Evolutionary conservation across 228 moss, liverwort and hornwort species (phyloP).

Genomic region (Sphagnum magellanicum): DNA sequence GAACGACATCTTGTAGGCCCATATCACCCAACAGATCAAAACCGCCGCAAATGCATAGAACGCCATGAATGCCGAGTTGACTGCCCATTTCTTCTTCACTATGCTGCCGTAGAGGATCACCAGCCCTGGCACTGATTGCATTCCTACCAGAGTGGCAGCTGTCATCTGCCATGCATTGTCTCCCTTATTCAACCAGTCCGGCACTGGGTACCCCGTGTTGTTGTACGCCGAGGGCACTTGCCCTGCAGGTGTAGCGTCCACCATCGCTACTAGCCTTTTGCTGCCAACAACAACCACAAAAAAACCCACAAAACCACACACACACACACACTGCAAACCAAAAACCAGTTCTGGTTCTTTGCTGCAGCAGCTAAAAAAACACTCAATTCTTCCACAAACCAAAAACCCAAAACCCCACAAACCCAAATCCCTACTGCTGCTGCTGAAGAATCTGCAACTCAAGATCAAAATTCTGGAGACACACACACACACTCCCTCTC

Average conservation of each 20-base stretch:
- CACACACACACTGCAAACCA: too few species aligned
- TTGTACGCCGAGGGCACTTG: conserved; percentile 23
- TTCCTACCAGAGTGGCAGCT: conserved; percentile 27
- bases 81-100: conserved; percentile 63
- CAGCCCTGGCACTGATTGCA: conserved; percentile 32
- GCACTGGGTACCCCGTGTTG: conserved; percentile 24
- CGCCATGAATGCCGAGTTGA: conserved; percentile 45
- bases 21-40: conserved; percentile 30
- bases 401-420: too few species aligned
- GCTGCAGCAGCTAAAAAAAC: too few species aligned
- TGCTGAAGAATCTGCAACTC: too few species aligned
- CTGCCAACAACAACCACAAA: too few species aligned
- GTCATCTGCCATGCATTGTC: conserved; percentile 36
- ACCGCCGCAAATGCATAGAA: conserved; percentile 38
- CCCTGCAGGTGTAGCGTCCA: conserved; percentile 1
- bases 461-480: too few species aligned
- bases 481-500: too few species aligned
- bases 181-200: conserved; percentile 49
- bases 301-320: too few species aligned
- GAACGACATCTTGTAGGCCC: conserved; percentile 39
- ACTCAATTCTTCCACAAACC: too few species aligned
- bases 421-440: too few species aligned
- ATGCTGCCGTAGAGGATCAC: conserved; percentile 49
- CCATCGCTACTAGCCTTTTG: not conserved
- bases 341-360: too few species aligned